Conservation (phyloP, 805 yeast genomes). For the Barnettozyma botsteinii region DNA sequence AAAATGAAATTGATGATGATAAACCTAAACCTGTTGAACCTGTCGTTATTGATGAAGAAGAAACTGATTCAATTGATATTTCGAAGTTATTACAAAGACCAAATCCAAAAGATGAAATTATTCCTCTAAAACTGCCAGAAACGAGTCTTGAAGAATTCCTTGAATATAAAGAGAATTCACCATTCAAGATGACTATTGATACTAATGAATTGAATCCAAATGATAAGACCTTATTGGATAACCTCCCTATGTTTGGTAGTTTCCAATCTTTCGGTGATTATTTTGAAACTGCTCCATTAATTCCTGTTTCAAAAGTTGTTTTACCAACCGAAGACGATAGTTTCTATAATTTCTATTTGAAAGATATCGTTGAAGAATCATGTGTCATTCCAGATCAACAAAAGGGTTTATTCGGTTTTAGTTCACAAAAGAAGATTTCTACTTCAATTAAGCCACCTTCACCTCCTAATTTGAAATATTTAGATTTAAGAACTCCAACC, state of each 20-base stretch:
- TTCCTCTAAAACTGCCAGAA: constrained; percentile 26
- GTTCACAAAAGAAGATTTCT: constrained; percentile 47
- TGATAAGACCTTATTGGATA: constrained; percentile 31
- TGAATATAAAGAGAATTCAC: constrained; percentile 12
- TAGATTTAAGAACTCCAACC: constrained; percentile 84
- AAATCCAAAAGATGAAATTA: constrained; percentile 30
- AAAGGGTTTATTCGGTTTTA: constrained; percentile 47
- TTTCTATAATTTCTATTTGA: constrained; percentile 54
- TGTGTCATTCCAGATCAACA: constrained; percentile 36
- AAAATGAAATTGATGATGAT: constrained; percentile 1
- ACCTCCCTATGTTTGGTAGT: constrained; percentile 29
- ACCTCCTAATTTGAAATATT: constrained; percentile 79
- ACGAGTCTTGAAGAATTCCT: constrained; percentile 26
- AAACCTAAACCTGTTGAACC: background rate
- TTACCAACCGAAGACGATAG: constrained; percentile 59
- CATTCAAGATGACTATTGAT: constrained; percentile 30
- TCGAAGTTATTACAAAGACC: constrained; percentile 29
- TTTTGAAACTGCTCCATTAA: constrained; percentile 29
- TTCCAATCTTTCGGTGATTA: constrained; percentile 27
- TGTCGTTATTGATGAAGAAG: background rate
- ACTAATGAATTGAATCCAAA: constrained; percentile 27
- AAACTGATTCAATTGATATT: constrained; percentile 32
- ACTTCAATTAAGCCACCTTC: constrained; percentile 73
- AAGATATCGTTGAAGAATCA: constrained; percentile 41
- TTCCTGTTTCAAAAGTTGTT: constrained; percentile 61